A percentile compares a stretch with the other conserved stretches of the same genome.
Evolutionary conservation across 352 stramenopile genomes (phyloP).

Genomic region (Globisporangium heterothallicum): DNA sequence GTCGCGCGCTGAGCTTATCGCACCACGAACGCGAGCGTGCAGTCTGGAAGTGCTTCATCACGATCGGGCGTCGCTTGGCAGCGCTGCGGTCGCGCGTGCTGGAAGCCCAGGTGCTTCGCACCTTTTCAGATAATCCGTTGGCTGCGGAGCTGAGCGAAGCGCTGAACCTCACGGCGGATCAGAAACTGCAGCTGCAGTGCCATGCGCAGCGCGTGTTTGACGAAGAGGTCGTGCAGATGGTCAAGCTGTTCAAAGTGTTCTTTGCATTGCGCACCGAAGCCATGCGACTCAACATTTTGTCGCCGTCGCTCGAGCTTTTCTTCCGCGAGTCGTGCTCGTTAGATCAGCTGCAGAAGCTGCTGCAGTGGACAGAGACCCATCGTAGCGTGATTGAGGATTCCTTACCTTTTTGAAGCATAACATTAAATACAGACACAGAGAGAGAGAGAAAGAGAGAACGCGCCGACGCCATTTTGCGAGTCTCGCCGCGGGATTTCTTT

Average conservation of each 20-base stretch:
- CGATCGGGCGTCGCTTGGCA: constrained; percentile 46
- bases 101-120: constrained; percentile 58
- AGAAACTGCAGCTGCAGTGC: constrained; percentile 62
- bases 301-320: constrained; percentile 59
- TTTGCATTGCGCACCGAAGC: constrained; percentile 63
- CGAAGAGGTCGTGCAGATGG: constrained; percentile 51
- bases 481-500: too few species aligned
- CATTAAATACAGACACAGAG: background rate
- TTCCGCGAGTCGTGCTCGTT: constrained; percentile 63
- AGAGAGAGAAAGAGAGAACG: too few species aligned
- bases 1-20: constrained; percentile 44
- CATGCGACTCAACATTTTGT: constrained; percentile 56
- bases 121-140: constrained; percentile 32
- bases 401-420: constrained; percentile 17
- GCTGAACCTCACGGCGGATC: constrained; percentile 46
- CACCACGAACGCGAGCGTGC: constrained; percentile 39
- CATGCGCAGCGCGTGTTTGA: constrained; percentile 58
- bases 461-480: too few species aligned
- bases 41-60: constrained; percentile 58
- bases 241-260: constrained; percentile 80
- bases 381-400: constrained; percentile 46
- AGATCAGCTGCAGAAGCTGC: constrained; percentile 64
- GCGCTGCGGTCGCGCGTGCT: constrained; percentile 52
- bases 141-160: constrained; percentile 35
- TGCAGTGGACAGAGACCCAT: constrained; percentile 77